These are phyloP conservation scores for Dissophora globulifera DNA, from an alignment of 192 early-diverging fungal genomes.

Conservation along the genomic window DNA sequence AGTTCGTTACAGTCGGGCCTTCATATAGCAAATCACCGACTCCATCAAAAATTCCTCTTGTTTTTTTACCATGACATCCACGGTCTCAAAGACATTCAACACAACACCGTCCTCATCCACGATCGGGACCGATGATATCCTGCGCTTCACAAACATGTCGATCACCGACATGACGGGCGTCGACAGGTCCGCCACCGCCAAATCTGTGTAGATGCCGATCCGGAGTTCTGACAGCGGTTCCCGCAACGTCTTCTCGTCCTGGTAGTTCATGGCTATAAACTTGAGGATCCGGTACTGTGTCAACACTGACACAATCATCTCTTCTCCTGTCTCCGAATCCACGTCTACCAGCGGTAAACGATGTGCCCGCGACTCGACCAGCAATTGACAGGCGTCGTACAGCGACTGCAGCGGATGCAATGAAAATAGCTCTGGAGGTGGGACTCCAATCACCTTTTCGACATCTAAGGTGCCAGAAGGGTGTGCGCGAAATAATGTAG, in stretches of 20 bases:
- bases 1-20: too few relatives aligned
- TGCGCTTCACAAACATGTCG: conserved; percentile 90
- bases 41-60: too few relatives aligned
- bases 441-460: conserved; percentile 65
- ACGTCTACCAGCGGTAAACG: conserved; percentile 90
- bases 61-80: conserved; percentile 97
- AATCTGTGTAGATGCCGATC: conserved; percentile 88
- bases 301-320: conserved; percentile 92
- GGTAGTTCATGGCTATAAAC: conserved; percentile 85
- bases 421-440: conserved; percentile 74
- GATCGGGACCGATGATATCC: conserved; percentile 94
- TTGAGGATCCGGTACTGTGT: conserved; percentile 90
- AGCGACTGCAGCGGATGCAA: conserved; percentile 88
- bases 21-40: too few relatives aligned
- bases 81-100: conserved; percentile 95
- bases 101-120: conserved; percentile 86
- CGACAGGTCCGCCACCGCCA: conserved; percentile 82
- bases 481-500: too few relatives aligned
- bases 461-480: too few relatives aligned
- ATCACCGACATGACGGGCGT: conserved; percentile 91
- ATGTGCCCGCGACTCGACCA: conserved; percentile 87
- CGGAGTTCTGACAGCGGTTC: conserved; percentile 80
- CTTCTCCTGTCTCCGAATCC: conserved; percentile 74
- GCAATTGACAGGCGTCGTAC: conserved; percentile 84
- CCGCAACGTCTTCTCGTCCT: conserved; percentile 69